Percentiles rank a stretch among this genome's conserved stretches.
These are phyloP conservation scores for Trametes versicolor DNA, from an alignment of 1,284 basidiomycete species.

Conservation along the genomic window DNA sequence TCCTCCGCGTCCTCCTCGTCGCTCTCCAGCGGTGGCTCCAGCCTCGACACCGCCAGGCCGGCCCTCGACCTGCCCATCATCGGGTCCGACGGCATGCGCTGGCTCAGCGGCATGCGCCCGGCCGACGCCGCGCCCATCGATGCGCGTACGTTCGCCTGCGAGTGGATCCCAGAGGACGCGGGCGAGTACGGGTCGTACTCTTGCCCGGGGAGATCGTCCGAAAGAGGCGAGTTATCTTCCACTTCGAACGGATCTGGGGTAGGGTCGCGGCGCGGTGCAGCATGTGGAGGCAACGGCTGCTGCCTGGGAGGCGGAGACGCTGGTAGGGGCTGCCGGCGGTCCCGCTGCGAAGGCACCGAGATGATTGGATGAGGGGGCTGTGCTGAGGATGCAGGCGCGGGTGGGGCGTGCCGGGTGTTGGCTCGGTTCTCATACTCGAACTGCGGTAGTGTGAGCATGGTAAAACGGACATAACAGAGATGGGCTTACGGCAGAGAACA, in stretches of 20 bases:
- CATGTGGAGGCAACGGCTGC: constrained; percentile 27
- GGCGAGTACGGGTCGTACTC: constrained; percentile 37
- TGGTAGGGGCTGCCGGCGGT: constrained; percentile 32
- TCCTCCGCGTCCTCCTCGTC: constrained; percentile 53
- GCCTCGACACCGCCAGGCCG: constrained; percentile 1
- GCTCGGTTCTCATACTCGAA: constrained; percentile 55
- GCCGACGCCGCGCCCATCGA: constrained; percentile 3
- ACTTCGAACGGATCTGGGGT: constrained; percentile 48
- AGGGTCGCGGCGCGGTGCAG: constrained; percentile 34
- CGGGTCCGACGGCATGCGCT: constrained; percentile 28
- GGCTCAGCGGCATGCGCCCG: constrained; percentile 35
- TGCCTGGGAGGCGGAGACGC: constrained; percentile 33
- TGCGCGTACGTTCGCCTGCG: constrained; percentile 20
- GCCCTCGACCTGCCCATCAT: constrained; percentile 14
- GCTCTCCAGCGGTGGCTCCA: constrained; percentile 42
- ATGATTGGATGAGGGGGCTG: constrained; percentile 24
- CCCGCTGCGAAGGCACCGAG: constrained; percentile 23
- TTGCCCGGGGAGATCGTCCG: constrained; percentile 30
- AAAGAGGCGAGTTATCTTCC: constrained; percentile 41
- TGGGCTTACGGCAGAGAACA: constrained; percentile 73
- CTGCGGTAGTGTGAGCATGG: constrained; percentile 34
- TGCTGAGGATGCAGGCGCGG: constrained; percentile 32
- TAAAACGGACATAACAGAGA: background rate
- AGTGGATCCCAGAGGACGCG: constrained; percentile 30
- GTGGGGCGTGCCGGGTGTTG: constrained; percentile 38